Evolutionary conservation across 164 flowering plant genomes (phyloP).

Genomic region (Sedum album): DNA sequence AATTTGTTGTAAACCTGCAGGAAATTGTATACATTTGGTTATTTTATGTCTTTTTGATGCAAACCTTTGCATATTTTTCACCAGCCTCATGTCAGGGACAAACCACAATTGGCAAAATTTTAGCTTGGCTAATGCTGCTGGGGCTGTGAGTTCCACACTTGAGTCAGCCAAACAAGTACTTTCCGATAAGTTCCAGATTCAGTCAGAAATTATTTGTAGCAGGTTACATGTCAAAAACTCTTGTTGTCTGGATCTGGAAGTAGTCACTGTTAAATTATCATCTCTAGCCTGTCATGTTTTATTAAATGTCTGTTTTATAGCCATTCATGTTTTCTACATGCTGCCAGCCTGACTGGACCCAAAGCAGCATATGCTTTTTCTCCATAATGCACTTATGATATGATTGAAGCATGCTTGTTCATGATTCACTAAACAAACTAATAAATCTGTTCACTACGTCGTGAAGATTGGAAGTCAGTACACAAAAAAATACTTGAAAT

Average conservation of each 20-base stretch:
- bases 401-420: not conserved
- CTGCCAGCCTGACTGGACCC: constrained; percentile 6
- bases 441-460: not conserved
- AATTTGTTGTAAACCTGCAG: too few species aligned
- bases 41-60: too few species aligned
- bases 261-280: not conserved
- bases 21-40: too few species aligned
- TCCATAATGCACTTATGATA: not conserved
- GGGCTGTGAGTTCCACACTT: not conserved
- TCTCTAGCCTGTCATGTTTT: not conserved
- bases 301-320: not conserved
- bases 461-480: not conserved
- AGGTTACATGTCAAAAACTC: not conserved
- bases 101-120: not conserved
- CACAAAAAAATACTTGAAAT: too few species aligned
- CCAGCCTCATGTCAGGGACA: not conserved
- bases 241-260: not conserved
- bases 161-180: constrained; percentile 1
- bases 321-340: not conserved
- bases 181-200: not conserved
- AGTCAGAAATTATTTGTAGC: not conserved
- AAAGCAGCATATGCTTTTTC: not conserved
- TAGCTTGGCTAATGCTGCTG: not conserved
- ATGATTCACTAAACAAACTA: not conserved
- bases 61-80: not conserved